Evolutionary conservation across 2,329 filamentous ascomycete species (phyloP).

Genomic region (Elsinoe necatrix): DNA sequence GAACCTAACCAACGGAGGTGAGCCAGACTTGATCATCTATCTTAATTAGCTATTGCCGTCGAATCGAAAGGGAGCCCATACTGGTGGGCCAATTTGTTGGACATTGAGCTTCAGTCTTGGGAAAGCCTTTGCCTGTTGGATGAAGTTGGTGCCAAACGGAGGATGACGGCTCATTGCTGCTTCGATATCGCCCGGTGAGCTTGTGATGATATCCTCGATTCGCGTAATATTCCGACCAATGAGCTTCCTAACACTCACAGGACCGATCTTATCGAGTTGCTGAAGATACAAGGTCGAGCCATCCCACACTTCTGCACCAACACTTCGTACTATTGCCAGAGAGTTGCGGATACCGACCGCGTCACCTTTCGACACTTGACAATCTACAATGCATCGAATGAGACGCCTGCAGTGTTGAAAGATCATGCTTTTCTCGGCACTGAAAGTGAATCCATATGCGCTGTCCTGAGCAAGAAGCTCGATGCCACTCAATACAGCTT

Average conservation of each 20-base stretch:
- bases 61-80: slow-evolving; percentile 30
- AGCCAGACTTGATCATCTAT: slow-evolving; percentile 29
- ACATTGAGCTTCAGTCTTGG: slow-evolving; percentile 56
- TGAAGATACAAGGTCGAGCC: slow-evolving; percentile 70
- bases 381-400: slow-evolving; percentile 68
- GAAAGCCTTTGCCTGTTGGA: slow-evolving; percentile 59
- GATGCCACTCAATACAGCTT: slow-evolving; percentile 60
- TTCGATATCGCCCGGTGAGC: slow-evolving; percentile 67
- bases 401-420: slow-evolving; percentile 63
- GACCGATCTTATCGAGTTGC: slow-evolving; percentile 72
- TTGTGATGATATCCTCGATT: slow-evolving; percentile 59
- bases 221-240: slow-evolving; percentile 60
- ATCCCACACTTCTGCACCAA: slow-evolving; percentile 74
- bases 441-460: slow-evolving; percentile 49
- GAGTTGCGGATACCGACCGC: slow-evolving; percentile 58
- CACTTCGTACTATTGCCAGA: slow-evolving; percentile 67
- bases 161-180: slow-evolving; percentile 68
- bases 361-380: slow-evolving; percentile 55
- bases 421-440: slow-evolving; percentile 53
- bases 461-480: slow-evolving; percentile 53
- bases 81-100: slow-evolving; percentile 41
- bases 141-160: slow-evolving; percentile 66
- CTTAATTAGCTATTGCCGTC: slow-evolving; percentile 21
- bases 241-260: slow-evolving; percentile 66
- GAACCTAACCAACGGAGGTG: slow-evolving; percentile 50